phyloP scores from a whole-genome alignment of 169 alveolate genomes.

The Sarcocystis neurona region DNA sequence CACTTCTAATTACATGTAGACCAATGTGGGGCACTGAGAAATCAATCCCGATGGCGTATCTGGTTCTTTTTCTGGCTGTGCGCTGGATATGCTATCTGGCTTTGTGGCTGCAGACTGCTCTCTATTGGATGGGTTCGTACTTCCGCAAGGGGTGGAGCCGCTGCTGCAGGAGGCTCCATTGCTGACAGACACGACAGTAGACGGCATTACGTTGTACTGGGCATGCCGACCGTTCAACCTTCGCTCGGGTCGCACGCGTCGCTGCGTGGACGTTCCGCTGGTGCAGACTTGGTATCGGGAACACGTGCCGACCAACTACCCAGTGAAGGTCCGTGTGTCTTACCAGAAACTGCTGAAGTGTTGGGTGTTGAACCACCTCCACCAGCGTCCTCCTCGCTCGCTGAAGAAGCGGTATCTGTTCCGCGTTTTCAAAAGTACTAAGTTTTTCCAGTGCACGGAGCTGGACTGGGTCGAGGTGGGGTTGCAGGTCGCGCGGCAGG shows the following conservation, averaged over 20 bases:
- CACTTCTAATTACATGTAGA: no score
- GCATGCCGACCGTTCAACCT: constrained; percentile 99
- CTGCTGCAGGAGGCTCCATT: constrained; percentile 71
- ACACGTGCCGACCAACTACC: constrained; percentile 95
- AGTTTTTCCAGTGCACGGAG: constrained; percentile 98
- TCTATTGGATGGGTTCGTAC: constrained; percentile 33
- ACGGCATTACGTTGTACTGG: constrained; percentile 91
- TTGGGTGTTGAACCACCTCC: constrained; percentile 97
- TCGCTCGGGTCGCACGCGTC: constrained; percentile 94
- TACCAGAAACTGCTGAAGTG: constrained; percentile 97
- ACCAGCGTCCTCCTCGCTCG: constrained; percentile 92
- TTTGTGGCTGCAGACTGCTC: constrained; percentile 31
- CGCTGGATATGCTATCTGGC: neutral
- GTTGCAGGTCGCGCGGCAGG: constrained; percentile 98
- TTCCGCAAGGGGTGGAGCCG: constrained; percentile 61
- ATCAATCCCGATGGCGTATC: no score
- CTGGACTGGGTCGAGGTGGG: constrained; percentile 99
- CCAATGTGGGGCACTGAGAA: no score
- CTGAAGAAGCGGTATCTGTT: constrained; percentile 93
- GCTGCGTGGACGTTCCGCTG: constrained; percentile 96
- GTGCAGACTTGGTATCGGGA: constrained; percentile 98
- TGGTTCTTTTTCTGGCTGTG: no score
- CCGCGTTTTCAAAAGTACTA: constrained; percentile 95
- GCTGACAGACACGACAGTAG: constrained; percentile 69
- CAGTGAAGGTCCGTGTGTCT: constrained; percentile 97